phyloP scores from a whole-genome alignment of 371 early-diverging fungal genomes.

The Apophysomyces ossiformis region DNA sequence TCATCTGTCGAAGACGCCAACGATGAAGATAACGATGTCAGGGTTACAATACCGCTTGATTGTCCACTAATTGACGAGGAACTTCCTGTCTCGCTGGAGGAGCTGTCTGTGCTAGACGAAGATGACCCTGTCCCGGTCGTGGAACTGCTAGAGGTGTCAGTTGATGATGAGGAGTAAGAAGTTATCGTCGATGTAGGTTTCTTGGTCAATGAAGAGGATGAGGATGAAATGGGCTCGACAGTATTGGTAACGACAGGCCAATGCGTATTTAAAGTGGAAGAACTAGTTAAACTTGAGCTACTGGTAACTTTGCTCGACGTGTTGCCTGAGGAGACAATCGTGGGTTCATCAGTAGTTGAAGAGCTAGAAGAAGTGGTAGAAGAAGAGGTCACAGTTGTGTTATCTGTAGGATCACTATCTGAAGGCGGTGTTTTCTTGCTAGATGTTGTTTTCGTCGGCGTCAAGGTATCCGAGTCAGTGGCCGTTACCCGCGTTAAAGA shows the following conservation, averaged over 20 bases:
- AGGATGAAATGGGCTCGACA: not conserved
- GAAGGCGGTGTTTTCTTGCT: no score
- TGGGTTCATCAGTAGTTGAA: not conserved
- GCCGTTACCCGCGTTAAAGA: not conserved
- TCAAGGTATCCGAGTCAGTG: not conserved
- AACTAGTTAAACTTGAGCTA: no score
- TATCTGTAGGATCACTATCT: not conserved
- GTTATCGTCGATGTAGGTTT: not conserved
- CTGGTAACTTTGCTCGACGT: no score
- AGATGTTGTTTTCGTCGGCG: no score
- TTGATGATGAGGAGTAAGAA: not conserved
- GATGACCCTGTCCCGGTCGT: not conserved
- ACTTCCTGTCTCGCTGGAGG: no score
- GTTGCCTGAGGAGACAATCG: no score
- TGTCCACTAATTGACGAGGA: no score
- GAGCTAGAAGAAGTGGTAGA: not conserved
- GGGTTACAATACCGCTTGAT: no score
- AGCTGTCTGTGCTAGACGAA: not conserved
- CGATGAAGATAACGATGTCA: no score
- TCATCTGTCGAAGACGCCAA: no score
- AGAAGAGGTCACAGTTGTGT: not conserved
- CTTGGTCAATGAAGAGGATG: not conserved
- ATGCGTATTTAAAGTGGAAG: no score
- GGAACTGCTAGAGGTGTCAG: conserved; percentile 9
- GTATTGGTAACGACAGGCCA: no score